Percentiles rank a stretch among this genome's conserved stretches.
phyloP scores from a whole-genome alignment of 2,329 filamentous ascomycete genomes.

The Zasmidium angulare region DNA sequence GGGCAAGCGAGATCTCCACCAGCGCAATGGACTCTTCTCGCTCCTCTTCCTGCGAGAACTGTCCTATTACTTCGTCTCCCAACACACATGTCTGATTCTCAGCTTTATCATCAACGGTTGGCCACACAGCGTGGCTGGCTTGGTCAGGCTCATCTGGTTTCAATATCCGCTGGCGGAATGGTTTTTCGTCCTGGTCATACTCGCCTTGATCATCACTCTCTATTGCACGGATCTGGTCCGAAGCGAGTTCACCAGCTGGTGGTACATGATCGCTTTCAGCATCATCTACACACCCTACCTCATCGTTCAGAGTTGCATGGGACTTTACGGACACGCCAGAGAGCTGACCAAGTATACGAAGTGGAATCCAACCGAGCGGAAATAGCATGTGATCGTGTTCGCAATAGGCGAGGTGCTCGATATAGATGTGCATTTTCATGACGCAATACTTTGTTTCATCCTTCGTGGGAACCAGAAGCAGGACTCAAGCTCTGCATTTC shows the following conservation, averaged over 20 bases:
- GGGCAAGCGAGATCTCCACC: slow-evolving; percentile 38
- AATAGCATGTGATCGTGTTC: slow-evolving; percentile 5
- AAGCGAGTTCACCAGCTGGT: slow-evolving; percentile 46
- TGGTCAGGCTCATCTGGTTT: slow-evolving; percentile 48
- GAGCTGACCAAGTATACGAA: slow-evolving; percentile 47
- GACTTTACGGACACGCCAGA: slow-evolving; percentile 49
- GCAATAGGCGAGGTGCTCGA: no score
- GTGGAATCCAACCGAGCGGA: slow-evolving; percentile 49
- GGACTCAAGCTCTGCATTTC: no score
- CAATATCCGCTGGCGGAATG: slow-evolving; percentile 50
- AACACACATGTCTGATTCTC: slow-evolving; percentile 48
- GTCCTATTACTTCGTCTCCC: slow-evolving; percentile 51
- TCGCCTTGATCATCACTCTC: slow-evolving; percentile 46
- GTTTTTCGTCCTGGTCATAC: slow-evolving; percentile 40
- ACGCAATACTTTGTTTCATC: no score
- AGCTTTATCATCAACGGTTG: slow-evolving; percentile 49
- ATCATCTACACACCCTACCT: slow-evolving; percentile 47
- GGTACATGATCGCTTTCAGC: slow-evolving; percentile 45
- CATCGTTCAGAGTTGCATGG: slow-evolving; percentile 46
- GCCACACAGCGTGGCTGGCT: slow-evolving; percentile 38
- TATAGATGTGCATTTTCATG: no score
- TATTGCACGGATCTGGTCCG: slow-evolving; percentile 48
- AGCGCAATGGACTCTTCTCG: slow-evolving; percentile 47
- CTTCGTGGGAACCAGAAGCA: no score
- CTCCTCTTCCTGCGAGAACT: slow-evolving; percentile 48